A percentile compares a stretch with the other conserved stretches of the same genome.
Evolutionary conservation across 23 red algal genomes (phyloP).

Genomic region (Pyropia yezoensis): DNA sequence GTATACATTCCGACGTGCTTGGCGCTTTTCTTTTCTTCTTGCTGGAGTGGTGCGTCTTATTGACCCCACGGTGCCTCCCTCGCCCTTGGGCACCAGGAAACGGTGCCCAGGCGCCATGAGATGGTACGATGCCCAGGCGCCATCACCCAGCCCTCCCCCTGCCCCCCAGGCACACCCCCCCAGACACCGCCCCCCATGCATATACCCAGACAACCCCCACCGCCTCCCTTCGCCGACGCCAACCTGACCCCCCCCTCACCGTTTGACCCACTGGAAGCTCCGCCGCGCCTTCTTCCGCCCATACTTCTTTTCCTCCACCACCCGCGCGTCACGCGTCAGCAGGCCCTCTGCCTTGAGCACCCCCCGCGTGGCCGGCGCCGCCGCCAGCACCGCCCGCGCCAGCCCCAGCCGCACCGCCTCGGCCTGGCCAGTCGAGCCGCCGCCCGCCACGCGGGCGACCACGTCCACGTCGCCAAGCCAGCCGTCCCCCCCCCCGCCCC

Average conservation of each 20-base stretch:
- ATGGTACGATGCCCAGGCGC: too few relatives aligned
- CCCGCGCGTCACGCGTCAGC: constrained; percentile 66
- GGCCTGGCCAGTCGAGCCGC: constrained; percentile 77
- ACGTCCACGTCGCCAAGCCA: constrained; percentile 47
- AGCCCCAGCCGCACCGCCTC: constrained; percentile 77
- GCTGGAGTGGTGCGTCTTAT: too few relatives aligned
- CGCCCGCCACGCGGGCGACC: constrained; percentile 34
- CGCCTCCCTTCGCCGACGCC: too few relatives aligned
- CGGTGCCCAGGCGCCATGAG: too few relatives aligned
- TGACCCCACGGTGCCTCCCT: too few relatives aligned
- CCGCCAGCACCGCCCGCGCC: constrained; percentile 61
- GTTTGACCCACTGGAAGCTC: constrained; percentile 56
- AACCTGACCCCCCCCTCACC: neutral
- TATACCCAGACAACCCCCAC: too few relatives aligned
- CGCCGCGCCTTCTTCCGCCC: constrained; percentile 62
- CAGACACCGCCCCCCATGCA: too few relatives aligned
- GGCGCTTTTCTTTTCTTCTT: too few relatives aligned
- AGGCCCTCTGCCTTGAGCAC: constrained; percentile 56
- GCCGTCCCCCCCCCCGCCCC: neutral
- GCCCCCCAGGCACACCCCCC: too few relatives aligned
- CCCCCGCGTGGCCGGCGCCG: constrained; percentile 32
- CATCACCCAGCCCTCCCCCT: too few relatives aligned
- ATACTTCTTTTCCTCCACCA: constrained; percentile 88
- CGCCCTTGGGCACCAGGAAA: too few relatives aligned
- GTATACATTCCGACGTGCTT: too few relatives aligned